phyloP scores from a whole-genome alignment of 163 green algal genomes.

The Chlorella variabilis region DNA sequence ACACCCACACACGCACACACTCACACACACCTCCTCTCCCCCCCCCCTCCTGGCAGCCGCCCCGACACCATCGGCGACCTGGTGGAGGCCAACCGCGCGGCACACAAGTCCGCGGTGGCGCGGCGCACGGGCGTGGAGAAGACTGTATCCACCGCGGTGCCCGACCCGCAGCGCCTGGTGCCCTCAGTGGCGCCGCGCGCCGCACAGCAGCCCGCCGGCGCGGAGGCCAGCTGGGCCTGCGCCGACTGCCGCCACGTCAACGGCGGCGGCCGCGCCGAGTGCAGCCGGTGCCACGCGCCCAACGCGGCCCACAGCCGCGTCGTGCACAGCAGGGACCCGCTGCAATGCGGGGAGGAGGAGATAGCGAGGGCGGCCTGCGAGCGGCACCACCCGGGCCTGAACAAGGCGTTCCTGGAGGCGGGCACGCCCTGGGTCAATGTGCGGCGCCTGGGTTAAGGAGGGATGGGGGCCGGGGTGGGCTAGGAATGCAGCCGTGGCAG shows the following conservation, averaged over 20 bases:
- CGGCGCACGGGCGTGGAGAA: constrained; percentile 7
- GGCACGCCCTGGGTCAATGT: constrained; percentile 16
- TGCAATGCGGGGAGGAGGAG: constrained; percentile 29
- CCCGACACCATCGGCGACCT: constrained; percentile 5
- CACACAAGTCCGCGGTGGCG: constrained; percentile 5
- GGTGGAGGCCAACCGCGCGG: constrained; percentile 28
- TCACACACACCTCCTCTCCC: too few species aligned
- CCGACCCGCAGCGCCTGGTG: constrained; percentile 21
- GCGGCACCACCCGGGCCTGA: constrained; percentile 33
- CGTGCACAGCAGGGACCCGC: constrained; percentile 18
- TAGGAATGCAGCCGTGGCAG: too few species aligned
- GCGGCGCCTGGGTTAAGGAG: neutral
- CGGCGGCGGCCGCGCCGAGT: neutral
- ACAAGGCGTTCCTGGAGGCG: constrained; percentile 37
- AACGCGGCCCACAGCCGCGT: neutral
- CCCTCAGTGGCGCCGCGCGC: neutral
- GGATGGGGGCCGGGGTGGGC: neutral
- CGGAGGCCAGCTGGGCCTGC: constrained; percentile 36
- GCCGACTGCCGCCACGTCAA: constrained; percentile 34
- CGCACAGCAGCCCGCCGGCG: neutral
- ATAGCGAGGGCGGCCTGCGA: constrained; percentile 11
- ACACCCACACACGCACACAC: too few species aligned
- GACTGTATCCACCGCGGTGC: constrained; percentile 20
- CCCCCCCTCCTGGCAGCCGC: constrained; percentile 9
- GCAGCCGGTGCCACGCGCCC: constrained; percentile 19